Evolutionary conservation across 2,329 filamentous ascomycete species (phyloP).

Genomic region (Aspergillus costaricaensis): DNA sequence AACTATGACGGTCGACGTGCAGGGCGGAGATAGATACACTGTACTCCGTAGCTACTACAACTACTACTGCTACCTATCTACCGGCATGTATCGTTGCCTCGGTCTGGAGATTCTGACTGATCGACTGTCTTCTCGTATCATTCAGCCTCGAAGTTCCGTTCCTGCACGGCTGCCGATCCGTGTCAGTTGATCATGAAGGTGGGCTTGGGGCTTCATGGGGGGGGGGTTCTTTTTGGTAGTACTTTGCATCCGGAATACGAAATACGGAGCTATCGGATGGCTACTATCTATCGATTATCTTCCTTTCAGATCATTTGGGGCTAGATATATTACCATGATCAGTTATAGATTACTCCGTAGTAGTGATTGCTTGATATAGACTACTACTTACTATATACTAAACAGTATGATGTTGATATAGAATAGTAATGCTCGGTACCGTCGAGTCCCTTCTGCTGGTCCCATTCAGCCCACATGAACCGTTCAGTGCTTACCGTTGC

Average conservation of each 20-base stretch:
- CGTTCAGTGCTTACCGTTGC: background rate
- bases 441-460: background rate
- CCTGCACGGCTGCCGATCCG: slow-evolving; percentile 6
- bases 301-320: background rate
- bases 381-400: too few species aligned
- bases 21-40: background rate
- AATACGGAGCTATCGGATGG: too few species aligned
- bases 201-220: too few species aligned
- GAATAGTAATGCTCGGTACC: background rate
- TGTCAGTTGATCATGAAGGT: background rate
- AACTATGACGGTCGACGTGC: background rate
- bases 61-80: background rate
- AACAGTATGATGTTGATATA: too few species aligned
- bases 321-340: background rate
- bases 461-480: background rate
- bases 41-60: too few species aligned
- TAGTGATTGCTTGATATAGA: too few species aligned
- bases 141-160: background rate
- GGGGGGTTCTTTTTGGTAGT: too few species aligned
- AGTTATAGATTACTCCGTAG: too few species aligned
- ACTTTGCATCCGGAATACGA: too few species aligned
- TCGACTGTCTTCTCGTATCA: slow-evolving; percentile 10
- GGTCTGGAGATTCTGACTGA: slow-evolving; percentile 1
- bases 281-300: background rate
- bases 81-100: background rate